Conservation (phyloP, 345 rosid species). For the Eucalyptus viminalis region DNA sequence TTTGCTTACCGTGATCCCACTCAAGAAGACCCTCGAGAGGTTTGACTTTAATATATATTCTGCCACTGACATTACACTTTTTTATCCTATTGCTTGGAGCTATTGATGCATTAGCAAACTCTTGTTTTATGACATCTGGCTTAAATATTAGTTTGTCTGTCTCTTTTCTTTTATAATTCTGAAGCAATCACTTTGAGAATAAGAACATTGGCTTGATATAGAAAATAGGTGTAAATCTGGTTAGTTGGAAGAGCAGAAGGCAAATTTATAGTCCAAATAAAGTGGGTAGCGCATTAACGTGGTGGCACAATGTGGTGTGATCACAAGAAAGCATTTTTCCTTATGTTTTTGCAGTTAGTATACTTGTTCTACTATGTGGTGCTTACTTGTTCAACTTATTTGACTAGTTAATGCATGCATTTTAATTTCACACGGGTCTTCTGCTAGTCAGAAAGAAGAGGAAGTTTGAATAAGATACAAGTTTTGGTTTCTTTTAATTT, state of each 20-base stretch:
- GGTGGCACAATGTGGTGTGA: background rate
- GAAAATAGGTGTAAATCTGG: background rate
- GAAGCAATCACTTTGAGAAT: background rate
- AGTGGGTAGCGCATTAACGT: background rate
- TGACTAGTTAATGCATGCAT: background rate
- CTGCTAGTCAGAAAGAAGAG: background rate
- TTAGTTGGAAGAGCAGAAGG: background rate
- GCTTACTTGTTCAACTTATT: background rate
- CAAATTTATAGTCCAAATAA: background rate
- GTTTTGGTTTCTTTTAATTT: background rate
- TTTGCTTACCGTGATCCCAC: constrained; percentile 85
- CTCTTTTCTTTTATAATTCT: background rate
- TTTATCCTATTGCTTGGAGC: background rate
- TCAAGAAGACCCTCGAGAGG: constrained; percentile 99
- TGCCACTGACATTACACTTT: background rate
- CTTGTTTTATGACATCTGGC: background rate
- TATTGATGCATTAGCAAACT: background rate
- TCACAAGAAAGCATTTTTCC: background rate
- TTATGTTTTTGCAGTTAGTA: background rate
- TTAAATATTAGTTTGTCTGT: background rate
- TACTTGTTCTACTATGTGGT: background rate
- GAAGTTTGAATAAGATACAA: background rate
- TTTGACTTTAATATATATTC: constrained; percentile 1
- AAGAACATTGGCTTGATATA: background rate
- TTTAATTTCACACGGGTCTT: background rate